Percentiles rank a stretch among this genome's conserved stretches.
Evolutionary conservation across 2,329 filamentous ascomycete genomes (phyloP).

Genomic region (Beauveria rudraprayagi): DNA sequence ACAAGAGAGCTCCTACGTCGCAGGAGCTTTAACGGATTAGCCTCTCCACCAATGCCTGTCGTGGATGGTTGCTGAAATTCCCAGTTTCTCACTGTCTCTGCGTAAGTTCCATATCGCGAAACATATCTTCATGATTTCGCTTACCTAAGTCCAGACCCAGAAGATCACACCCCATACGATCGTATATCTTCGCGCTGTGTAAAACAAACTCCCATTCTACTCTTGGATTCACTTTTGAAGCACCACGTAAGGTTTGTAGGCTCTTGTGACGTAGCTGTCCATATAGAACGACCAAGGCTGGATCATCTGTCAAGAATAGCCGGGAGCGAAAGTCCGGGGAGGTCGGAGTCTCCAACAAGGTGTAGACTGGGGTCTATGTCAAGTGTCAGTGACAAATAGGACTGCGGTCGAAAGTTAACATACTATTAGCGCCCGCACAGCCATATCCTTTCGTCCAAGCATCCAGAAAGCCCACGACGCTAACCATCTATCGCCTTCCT

Average conservation of each 20-base stretch:
- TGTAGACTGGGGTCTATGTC: conserved; percentile 64
- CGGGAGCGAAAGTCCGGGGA: conserved; percentile 65
- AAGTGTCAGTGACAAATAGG: background rate
- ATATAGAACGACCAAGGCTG: conserved; percentile 80
- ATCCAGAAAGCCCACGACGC: conserved; percentile 96
- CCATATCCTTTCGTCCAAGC: conserved; percentile 71
- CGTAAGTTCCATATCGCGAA: background rate
- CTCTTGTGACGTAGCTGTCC: conserved; percentile 75
- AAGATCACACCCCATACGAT: conserved; percentile 88
- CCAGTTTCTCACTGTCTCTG: conserved; percentile 61
- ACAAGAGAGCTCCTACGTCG: conserved; percentile 68
- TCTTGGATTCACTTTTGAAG: conserved; percentile 67
- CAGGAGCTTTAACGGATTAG: conserved; percentile 61
- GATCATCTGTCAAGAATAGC: conserved; percentile 82
- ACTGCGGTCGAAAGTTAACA: conserved; percentile 25
- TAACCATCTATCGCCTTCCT: conserved; percentile 84
- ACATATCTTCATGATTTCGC: conserved; percentile 15
- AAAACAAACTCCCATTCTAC: conserved; percentile 86
- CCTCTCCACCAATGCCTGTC: conserved; percentile 34
- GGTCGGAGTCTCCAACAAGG: conserved; percentile 60
- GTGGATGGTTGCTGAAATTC: conserved; percentile 56
- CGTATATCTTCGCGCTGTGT: conserved; percentile 76
- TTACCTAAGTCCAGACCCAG: conserved; percentile 76
- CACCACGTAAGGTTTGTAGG: conserved; percentile 76
- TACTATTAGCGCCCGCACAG: conserved; percentile 75